These are phyloP conservation scores for Exophiala oligosperma DNA, from an alignment of 2,329 filamentous ascomycete species.

Conservation along the genomic window DNA sequence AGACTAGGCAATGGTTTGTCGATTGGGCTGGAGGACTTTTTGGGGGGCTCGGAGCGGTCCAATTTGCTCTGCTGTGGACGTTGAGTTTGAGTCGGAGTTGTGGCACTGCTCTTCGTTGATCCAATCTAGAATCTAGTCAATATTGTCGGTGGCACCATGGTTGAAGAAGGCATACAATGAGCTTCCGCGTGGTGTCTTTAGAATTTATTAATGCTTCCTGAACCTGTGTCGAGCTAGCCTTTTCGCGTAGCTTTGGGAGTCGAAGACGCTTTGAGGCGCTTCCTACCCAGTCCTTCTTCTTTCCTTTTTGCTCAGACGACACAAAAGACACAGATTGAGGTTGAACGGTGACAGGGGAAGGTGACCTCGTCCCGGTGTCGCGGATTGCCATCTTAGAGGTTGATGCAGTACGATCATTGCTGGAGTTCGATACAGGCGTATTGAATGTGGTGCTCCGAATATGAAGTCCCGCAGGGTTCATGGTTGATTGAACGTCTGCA, in stretches of 20 bases:
- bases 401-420: background rate
- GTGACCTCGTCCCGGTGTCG: background rate
- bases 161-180: conserved; percentile 6
- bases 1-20: conserved; percentile 36
- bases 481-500: background rate
- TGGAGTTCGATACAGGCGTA: background rate
- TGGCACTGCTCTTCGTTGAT: background rate
- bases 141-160: background rate
- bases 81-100: background rate
- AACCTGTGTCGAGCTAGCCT: conserved; percentile 1
- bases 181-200: background rate
- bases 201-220: background rate
- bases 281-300: conserved; percentile 13
- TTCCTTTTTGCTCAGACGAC: background rate
- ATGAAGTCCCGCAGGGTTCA: conserved; percentile 12
- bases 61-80: background rate
- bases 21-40: conserved; percentile 16
- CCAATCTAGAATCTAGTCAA: background rate
- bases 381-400: background rate
- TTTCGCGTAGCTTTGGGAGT: conserved; percentile 5
- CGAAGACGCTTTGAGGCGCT: conserved; percentile 15
- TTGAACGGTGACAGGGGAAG: background rate
- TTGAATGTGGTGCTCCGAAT: background rate
- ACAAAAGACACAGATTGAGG: background rate
- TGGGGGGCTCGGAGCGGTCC: background rate